Evolutionary conservation across 2,329 filamentous ascomycete genomes (phyloP).

Genomic region (Colletotrichum aenigma): DNA sequence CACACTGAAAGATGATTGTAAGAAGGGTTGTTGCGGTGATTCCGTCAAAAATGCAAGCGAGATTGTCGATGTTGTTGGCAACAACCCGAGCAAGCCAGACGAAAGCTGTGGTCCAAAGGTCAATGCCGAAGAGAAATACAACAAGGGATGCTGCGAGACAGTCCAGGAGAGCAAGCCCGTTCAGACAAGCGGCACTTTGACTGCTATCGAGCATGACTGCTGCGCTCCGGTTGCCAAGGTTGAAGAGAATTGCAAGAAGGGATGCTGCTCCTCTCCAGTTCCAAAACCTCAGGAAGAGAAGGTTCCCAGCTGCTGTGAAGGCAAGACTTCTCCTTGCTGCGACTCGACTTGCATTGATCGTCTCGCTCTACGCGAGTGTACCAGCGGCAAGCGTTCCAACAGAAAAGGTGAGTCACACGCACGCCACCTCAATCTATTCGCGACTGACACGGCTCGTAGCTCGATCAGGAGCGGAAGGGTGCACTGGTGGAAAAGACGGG

Average conservation of each 20-base stretch:
- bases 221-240: neutral
- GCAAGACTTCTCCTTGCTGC: constrained; percentile 44
- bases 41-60: no score
- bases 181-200: neutral
- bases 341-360: constrained; percentile 46
- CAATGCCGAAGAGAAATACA: neutral
- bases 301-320: constrained; percentile 43
- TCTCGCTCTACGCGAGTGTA: constrained; percentile 46
- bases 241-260: neutral
- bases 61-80: neutral
- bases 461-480: neutral
- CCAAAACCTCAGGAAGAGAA: neutral
- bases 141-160: neutral
- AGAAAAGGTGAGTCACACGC: neutral
- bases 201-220: neutral
- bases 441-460: neutral
- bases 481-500: constrained; percentile 21
- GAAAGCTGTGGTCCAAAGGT: neutral
- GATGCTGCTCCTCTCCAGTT: neutral
- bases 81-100: neutral
- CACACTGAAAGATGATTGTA: neutral
- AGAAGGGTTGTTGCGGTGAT: neutral
- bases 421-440: neutral
- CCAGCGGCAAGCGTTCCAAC: constrained; percentile 18
- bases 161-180: neutral